These are phyloP conservation scores for Nitzschia putrida DNA, from an alignment of 108 stramenopile genomes.

Conservation along the genomic window DNA sequence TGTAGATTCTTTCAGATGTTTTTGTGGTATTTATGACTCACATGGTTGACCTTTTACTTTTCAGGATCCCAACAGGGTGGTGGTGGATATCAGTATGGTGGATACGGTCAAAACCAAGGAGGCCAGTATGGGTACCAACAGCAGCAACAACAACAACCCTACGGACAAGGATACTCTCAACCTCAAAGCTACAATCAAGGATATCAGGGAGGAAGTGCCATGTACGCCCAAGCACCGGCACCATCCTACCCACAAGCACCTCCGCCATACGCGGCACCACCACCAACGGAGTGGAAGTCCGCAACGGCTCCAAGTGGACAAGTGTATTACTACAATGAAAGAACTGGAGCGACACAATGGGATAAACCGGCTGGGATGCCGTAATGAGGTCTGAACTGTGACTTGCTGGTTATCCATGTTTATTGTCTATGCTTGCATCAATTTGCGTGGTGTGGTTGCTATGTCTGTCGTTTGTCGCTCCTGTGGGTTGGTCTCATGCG, in stretches of 20 bases:
- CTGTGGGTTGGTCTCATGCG: not conserved
- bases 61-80: not conserved
- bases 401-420: not conserved
- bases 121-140: constrained; percentile 26
- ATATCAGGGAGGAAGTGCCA: constrained; percentile 19
- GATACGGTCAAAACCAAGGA: constrained; percentile 1
- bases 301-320: constrained; percentile 74
- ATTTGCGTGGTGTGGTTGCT: not conserved
- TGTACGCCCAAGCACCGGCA: constrained; percentile 46
- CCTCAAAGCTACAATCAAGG: constrained; percentile 27
- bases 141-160: constrained; percentile 37
- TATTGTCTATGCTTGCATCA: no score
- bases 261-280: constrained; percentile 25
- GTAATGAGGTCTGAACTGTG: constrained; percentile 33
- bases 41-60: not conserved
- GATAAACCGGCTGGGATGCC: constrained; percentile 85
- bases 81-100: constrained; percentile 15
- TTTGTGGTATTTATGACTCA: not conserved
- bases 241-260: constrained; percentile 41
- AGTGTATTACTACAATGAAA: constrained; percentile 89
- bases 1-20: not conserved
- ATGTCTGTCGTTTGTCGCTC: constrained; percentile 6
- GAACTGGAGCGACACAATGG: constrained; percentile 86
- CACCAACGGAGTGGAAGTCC: constrained; percentile 57
- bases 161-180: constrained; percentile 44